These are phyloP conservation scores for Mariannaea sp. DNA, from an alignment of 2,329 filamentous ascomycete genomes.

Conservation along the genomic window DNA sequence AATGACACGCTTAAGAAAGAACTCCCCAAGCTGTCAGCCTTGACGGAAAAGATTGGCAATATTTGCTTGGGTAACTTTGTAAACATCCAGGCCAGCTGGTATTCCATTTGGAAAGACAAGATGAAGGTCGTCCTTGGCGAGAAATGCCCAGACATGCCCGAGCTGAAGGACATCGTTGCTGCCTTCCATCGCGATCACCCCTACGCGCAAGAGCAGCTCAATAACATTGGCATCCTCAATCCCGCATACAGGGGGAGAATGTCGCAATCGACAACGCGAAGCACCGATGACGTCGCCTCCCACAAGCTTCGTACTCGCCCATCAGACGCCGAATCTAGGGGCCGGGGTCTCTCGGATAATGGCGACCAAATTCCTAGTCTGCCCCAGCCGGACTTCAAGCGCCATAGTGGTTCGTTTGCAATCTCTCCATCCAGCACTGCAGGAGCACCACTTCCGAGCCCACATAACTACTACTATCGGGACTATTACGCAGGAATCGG, in stretches of 20 bases:
- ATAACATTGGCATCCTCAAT: constrained; percentile 77
- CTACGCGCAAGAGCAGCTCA: constrained; percentile 73
- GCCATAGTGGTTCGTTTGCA: constrained; percentile 69
- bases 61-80: constrained; percentile 84
- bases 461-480: constrained; percentile 61
- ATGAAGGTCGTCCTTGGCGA: constrained; percentile 75
- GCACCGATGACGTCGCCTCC: constrained; percentile 54
- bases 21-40: constrained; percentile 77
- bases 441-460: constrained; percentile 48
- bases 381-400: constrained; percentile 70
- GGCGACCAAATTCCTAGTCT: constrained; percentile 66
- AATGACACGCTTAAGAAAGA: constrained; percentile 95
- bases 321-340: constrained; percentile 55
- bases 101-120: constrained; percentile 81
- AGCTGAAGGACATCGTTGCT: constrained; percentile 73
- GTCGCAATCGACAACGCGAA: constrained; percentile 63
- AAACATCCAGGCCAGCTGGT: constrained; percentile 83
- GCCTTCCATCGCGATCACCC: constrained; percentile 81
- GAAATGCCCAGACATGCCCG: constrained; percentile 64
- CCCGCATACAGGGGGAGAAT: constrained; percentile 65
- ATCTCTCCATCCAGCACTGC: constrained; percentile 57
- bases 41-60: constrained; percentile 84
- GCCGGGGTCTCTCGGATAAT: constrained; percentile 64
- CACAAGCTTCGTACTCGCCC: constrained; percentile 56
- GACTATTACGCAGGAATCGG: constrained; percentile 43